Percentiles rank a stretch among this genome's conserved stretches.
Conservation (phyloP, 1,139 yeast genomes). For the Yamadazyma triangularis region DNA sequence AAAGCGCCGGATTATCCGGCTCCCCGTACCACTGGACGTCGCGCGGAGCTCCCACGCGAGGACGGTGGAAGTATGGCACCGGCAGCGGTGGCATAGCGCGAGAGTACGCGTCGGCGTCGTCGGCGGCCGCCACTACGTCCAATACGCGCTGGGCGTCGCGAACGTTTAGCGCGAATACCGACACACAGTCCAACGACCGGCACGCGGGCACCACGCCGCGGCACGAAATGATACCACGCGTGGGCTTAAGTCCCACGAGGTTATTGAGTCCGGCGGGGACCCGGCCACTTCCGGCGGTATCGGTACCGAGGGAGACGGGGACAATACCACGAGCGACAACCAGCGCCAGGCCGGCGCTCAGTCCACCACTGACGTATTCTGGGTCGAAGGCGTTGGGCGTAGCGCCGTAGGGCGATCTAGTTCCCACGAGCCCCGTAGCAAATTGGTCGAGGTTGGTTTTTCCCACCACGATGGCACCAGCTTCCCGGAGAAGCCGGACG, state of each 20-base stretch:
- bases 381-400: conserved; percentile 74
- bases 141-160: conserved; percentile 80
- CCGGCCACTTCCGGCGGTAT: conserved; percentile 98
- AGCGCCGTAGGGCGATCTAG: conserved; percentile 89
- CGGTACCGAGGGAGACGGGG: conserved; percentile 88
- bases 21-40: conserved; percentile 79
- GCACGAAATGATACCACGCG: conserved; percentile 81
- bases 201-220: conserved; percentile 97
- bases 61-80: conserved; percentile 50
- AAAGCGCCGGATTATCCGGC: conserved; percentile 66
- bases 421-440: conserved; percentile 95
- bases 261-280: conserved; percentile 97
- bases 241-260: conserved; percentile 86
- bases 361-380: conserved; percentile 87
- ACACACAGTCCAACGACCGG: conserved; percentile 88
- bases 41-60: conserved; percentile 72
- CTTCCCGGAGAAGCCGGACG: conserved; percentile 62
- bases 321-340: conserved; percentile 87
- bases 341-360: conserved; percentile 92
- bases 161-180: conserved; percentile 72
- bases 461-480: conserved; percentile 89
- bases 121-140: conserved; percentile 66
- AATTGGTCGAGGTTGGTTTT: conserved; percentile 94
- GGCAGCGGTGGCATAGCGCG: conserved; percentile 70
- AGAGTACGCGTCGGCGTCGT: conserved; percentile 76